phyloP scores from a whole-genome alignment of 225 moss, liverwort and hornwort genomes.

The Physcomitrellopsis africana region DNA sequence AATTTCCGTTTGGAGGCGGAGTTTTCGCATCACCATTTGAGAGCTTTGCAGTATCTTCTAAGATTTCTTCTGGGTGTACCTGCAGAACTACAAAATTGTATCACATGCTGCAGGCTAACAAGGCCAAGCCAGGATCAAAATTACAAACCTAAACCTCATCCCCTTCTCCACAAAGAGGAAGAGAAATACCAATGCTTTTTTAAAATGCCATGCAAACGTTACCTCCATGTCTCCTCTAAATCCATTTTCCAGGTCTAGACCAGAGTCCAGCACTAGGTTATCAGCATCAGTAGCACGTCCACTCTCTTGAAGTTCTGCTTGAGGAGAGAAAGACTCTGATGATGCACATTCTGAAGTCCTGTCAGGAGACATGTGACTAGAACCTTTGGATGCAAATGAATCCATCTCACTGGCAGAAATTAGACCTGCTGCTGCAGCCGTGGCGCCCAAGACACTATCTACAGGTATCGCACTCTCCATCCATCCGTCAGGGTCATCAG shows the following conservation, averaged over 20 bases:
- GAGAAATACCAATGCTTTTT: not conserved
- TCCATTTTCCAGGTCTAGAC: slow-evolving; percentile 20
- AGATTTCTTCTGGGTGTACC: slow-evolving; percentile 42
- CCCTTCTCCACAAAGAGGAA: too few relatives aligned
- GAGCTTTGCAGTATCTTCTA: slow-evolving; percentile 21
- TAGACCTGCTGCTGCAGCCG: slow-evolving; percentile 75
- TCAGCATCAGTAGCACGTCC: slow-evolving; percentile 17
- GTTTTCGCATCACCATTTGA: slow-evolving; percentile 33
- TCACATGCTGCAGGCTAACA: not conserved
- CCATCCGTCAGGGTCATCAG: slow-evolving; percentile 74
- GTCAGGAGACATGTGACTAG: slow-evolving; percentile 56
- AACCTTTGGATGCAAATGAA: slow-evolving; percentile 67
- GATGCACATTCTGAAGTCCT: slow-evolving; percentile 32
- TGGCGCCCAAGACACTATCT: slow-evolving; percentile 74
- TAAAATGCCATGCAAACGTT: not conserved
- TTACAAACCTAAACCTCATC: not conserved
- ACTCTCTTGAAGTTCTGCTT: slow-evolving; percentile 31
- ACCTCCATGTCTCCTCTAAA: slow-evolving; percentile 34
- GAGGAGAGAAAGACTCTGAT: slow-evolving; percentile 31
- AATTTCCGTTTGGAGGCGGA: slow-evolving; percentile 23
- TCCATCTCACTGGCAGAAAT: slow-evolving; percentile 68
- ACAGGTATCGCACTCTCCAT: slow-evolving; percentile 85
- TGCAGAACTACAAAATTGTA: not conserved
- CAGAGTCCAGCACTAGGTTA: slow-evolving; percentile 7
- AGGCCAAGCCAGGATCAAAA: not conserved